Evolutionary conservation across 352 stramenopile genomes (phyloP).

Genomic region (Pilasporangium apinafurcum): DNA sequence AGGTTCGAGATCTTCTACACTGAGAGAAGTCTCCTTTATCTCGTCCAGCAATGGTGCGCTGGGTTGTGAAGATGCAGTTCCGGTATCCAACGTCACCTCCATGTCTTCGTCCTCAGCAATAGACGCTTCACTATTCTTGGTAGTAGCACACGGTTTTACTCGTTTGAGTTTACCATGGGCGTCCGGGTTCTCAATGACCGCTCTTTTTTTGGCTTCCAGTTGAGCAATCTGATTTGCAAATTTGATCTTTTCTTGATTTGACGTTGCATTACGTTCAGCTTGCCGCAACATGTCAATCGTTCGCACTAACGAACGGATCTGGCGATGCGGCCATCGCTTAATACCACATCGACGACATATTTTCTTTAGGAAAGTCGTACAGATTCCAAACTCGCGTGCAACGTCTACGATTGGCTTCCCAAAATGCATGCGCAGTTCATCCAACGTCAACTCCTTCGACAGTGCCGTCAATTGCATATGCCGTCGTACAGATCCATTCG

Average conservation of each 20-base stretch:
- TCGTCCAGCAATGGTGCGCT: not conserved
- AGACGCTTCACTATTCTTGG: not conserved
- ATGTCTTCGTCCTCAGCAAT: constrained; percentile 4
- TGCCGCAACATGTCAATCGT: constrained; percentile 75
- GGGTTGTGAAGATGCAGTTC: not conserved
- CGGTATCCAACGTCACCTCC: no score
- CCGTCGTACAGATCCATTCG: constrained; percentile 14
- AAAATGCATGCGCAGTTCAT: constrained; percentile 59
- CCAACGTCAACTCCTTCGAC: constrained; percentile 45
- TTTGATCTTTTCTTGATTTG: constrained; percentile 35
- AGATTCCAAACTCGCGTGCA: constrained; percentile 62
- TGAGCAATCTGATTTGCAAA: constrained; percentile 51
- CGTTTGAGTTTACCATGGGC: constrained; percentile 49
- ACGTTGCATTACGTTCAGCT: constrained; percentile 34
- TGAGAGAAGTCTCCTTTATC: no score
- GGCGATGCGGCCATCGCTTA: constrained; percentile 60
- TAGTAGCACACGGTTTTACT: constrained; percentile 40
- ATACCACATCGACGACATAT: constrained; percentile 61
- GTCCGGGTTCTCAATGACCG: constrained; percentile 63
- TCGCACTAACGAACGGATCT: constrained; percentile 59
- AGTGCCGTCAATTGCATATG: constrained; percentile 42
- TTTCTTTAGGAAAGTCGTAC: constrained; percentile 75
- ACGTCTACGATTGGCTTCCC: constrained; percentile 60
- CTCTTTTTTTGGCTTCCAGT: constrained; percentile 56
- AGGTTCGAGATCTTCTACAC: no score